Evolutionary conservation across 164 flowering plant species (phyloP), one percentile per base, ranked within the genome.

Genomic region (Stephania japonica): DNA sequence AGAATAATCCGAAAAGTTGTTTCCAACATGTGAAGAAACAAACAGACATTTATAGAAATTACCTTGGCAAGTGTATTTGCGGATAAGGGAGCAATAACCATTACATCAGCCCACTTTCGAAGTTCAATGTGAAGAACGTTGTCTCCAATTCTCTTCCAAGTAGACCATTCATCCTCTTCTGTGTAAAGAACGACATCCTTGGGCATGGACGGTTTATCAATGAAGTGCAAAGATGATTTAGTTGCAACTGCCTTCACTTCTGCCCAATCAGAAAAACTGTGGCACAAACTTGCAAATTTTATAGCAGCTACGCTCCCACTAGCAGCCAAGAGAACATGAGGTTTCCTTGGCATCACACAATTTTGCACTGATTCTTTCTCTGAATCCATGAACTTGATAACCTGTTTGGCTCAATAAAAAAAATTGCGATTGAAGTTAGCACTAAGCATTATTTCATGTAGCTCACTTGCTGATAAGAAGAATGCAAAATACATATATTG

Each of bases 21-120:
- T 53, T 53, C 61, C 18, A 19, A 53, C 19, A 4, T 16, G 18
- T 50, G 56, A 9, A 27, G 3, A 67, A 12, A 26, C 8, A 67
- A 9, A 67, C 6, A 1, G 23, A 16, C 18, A 24, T 53, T 50
- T 16, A 49, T 7, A 44, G 43, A 25, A n/a, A 27, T 76, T 80
- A 90, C 94, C 94, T 90, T 90, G 72, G 77, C 92, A 70, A 90
- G 88, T 27, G 91, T 90, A 74, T 90, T 87, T 72, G 94, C 92
- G 26, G 92, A 90, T 42, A 90, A 70, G 47, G 94, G 94, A 11
- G 94, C 94, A 61, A 90, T 86, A 64, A 90, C 89, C 91, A 89
- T 83, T 53, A 83, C 73, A 82, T 87, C 94, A 75, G 92, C 94
- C 94, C 94, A 90, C 32, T 81, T 80, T 19, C 91, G 83, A 43